Percentiles rank a stretch among this genome's conserved stretches.
Evolutionary conservation across 371 early-diverging fungal genomes (phyloP).

Genomic region (Blakeslea trispora): DNA sequence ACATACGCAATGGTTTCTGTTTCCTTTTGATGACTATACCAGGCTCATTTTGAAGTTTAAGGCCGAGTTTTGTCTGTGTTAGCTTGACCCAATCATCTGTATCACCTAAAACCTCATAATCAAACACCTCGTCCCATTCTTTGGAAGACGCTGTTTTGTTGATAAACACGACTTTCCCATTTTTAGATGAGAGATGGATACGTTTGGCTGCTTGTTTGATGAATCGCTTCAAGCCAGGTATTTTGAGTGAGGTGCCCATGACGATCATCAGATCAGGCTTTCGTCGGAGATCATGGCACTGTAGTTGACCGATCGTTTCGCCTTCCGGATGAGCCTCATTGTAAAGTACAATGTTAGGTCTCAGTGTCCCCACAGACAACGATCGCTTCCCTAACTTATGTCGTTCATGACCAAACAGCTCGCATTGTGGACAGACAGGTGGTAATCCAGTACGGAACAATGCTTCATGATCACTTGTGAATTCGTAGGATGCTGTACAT

Average conservation of each 20-base stretch:
- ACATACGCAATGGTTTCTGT: no score
- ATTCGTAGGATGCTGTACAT: slow-evolving; percentile 69
- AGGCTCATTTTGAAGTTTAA: no score
- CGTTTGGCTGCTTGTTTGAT: slow-evolving; percentile 83
- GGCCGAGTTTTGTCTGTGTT: slow-evolving; percentile 3
- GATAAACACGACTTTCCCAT: slow-evolving; percentile 58
- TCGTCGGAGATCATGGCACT: slow-evolving; percentile 63
- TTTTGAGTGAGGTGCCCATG: slow-evolving; percentile 97
- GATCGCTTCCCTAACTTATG: slow-evolving; percentile 71
- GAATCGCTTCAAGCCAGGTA: slow-evolving; percentile 89
- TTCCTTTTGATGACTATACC: no score
- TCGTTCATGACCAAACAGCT: slow-evolving; percentile 54
- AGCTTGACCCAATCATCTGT: slow-evolving; percentile 71
- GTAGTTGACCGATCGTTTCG: slow-evolving; percentile 76
- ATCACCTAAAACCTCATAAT: slow-evolving; percentile 82
- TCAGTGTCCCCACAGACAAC: slow-evolving; percentile 78
- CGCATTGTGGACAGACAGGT: slow-evolving; percentile 82
- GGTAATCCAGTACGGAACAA: slow-evolving; percentile 72
- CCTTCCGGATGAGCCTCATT: slow-evolving; percentile 94
- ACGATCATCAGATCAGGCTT: slow-evolving; percentile 93
- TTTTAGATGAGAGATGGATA: slow-evolving; percentile 14
- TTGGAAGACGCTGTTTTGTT: slow-evolving; percentile 64
- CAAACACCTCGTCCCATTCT: slow-evolving; percentile 89
- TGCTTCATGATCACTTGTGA: slow-evolving; percentile 53
- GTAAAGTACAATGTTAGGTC: slow-evolving; percentile 97